Evolutionary conservation across 1,284 basidiomycete species (phyloP).

Genomic region (Fomitopsis schrenkii): DNA sequence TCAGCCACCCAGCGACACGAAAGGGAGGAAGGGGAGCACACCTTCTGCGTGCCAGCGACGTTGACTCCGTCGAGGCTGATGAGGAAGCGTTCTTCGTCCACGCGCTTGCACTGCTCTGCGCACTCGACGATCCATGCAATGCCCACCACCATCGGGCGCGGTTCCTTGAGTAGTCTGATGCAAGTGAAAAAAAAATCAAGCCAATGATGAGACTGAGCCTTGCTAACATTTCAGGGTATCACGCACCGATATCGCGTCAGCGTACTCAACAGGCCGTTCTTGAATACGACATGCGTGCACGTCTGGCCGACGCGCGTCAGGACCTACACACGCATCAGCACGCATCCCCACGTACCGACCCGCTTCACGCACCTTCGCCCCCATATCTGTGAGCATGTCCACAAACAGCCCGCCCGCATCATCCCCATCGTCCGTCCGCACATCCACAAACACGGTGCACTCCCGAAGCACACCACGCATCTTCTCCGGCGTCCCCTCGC

Average conservation of each 20-base stretch:
- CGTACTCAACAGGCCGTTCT: slow-evolving; percentile 81
- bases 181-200: neutral
- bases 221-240: neutral
- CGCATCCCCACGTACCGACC: neutral
- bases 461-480: slow-evolving; percentile 50
- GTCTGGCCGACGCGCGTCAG: slow-evolving; percentile 64
- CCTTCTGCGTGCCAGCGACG: slow-evolving; percentile 66
- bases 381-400: slow-evolving; percentile 79
- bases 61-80: slow-evolving; percentile 70
- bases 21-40: slow-evolving; percentile 23
- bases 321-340: slow-evolving; percentile 35
- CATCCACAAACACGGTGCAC: slow-evolving; percentile 88
- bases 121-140: slow-evolving; percentile 92
- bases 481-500: neutral
- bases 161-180: slow-evolving; percentile 54
- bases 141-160: slow-evolving; percentile 76
- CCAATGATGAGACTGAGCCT: neutral
- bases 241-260: slow-evolving; percentile 67
- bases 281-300: slow-evolving; percentile 89
- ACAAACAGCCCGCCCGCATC: slow-evolving; percentile 82
- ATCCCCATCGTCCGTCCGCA: slow-evolving; percentile 82
- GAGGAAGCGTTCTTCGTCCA: slow-evolving; percentile 65
- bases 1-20: slow-evolving; percentile 1
- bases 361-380: slow-evolving; percentile 66
- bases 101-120: slow-evolving; percentile 61